Percentiles rank a stretch among this genome's conserved stretches.
Conservation (phyloP, 1,284 basidiomycete genomes). For the Leccinum pseudoinsigne region DNA sequence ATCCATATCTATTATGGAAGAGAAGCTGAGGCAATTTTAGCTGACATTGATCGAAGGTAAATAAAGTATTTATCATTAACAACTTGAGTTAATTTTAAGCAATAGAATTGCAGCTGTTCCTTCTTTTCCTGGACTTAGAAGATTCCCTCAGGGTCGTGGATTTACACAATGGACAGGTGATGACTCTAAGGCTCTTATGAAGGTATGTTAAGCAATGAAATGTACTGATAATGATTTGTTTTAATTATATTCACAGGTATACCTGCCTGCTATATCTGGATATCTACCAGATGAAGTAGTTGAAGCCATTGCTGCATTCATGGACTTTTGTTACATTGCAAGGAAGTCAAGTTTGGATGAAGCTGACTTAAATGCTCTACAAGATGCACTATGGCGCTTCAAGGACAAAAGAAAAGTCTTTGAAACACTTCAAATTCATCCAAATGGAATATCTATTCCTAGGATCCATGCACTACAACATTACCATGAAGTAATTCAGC, state of each 20-base stretch:
- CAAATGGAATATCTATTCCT: background rate
- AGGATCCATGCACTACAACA: background rate
- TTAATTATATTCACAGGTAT: background rate
- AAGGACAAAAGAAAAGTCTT: background rate
- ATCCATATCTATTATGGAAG: background rate
- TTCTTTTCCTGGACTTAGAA: too few relatives aligned
- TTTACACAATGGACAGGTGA: background rate
- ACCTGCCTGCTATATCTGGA: background rate
- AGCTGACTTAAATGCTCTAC: background rate
- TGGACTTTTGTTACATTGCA: slow-evolving; percentile 7
- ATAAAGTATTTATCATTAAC: background rate
- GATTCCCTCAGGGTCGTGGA: background rate
- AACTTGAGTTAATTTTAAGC: background rate
- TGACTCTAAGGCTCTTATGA: slow-evolving; percentile 2
- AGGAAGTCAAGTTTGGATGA: background rate
- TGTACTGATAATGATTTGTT: background rate
- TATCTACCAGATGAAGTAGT: background rate
- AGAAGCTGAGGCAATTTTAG: background rate
- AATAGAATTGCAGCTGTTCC: background rate
- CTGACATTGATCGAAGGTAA: background rate
- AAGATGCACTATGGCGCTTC: background rate
- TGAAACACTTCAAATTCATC: background rate
- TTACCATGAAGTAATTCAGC: background rate
- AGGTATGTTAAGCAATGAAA: background rate
- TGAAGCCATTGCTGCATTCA: background rate